These are phyloP conservation scores for Ilex paraguariensis DNA, from an alignment of 305 asterid species.

Conservation along the genomic window DNA sequence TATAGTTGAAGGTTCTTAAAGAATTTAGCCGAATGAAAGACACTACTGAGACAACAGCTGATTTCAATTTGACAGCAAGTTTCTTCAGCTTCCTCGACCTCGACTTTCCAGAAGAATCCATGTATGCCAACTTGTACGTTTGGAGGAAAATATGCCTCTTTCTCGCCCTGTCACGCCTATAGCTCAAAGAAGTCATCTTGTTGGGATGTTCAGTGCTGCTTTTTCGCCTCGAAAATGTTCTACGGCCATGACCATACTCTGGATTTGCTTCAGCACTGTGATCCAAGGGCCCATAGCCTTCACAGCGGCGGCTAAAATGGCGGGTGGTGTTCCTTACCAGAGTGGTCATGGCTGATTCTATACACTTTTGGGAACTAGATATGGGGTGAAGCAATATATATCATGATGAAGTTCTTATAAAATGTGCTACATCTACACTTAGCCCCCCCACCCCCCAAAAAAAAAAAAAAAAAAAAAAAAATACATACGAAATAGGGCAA, in stretches of 20 bases:
- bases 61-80: conserved; percentile 23
- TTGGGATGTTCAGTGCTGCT: conserved; percentile 10
- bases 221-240: conserved; percentile 30
- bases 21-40: conserved; percentile 30
- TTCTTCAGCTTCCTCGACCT: conserved; percentile 28
- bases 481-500: no score
- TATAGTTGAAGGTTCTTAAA: conserved; percentile 26
- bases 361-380: background rate
- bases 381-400: no score
- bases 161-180: conserved; percentile 34
- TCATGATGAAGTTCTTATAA: no score
- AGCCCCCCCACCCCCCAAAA: no score
- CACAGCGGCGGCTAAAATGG: conserved; percentile 10
- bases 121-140: conserved; percentile 31
- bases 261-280: conserved; percentile 2
- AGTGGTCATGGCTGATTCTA: conserved; percentile 16
- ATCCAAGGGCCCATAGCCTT: conserved; percentile 4
- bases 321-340: conserved; percentile 27
- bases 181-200: conserved; percentile 31
- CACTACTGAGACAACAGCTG: conserved; percentile 24
- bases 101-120: conserved; percentile 11
- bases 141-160: conserved; percentile 35
- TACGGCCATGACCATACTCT: conserved; percentile 14
- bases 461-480: no score
- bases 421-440: no score